A percentile compares a stretch with the other conserved stretches of the same genome.
phyloP scores from a whole-genome alignment of 768 basidiomycete genomes.

The Tephrocybe sp. region DNA sequence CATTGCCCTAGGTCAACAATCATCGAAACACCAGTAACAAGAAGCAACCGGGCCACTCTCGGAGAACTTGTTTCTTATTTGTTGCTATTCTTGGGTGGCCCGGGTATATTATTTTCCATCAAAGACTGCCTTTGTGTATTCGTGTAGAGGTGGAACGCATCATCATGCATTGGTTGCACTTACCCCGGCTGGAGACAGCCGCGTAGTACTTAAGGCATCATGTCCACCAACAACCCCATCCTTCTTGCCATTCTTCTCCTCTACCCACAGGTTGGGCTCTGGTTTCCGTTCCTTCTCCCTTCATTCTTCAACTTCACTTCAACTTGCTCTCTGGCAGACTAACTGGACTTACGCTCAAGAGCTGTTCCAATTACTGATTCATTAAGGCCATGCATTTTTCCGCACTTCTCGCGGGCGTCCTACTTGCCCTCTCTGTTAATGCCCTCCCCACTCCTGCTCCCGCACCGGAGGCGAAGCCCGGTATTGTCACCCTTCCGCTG shows the following conservation, averaged over 20 bases:
- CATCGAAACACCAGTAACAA: neutral
- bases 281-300: slow-evolving; percentile 23
- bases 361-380: slow-evolving; percentile 20
- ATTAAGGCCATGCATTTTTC: slow-evolving; percentile 53
- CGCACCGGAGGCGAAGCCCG: slow-evolving; percentile 22
- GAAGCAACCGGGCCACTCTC: neutral
- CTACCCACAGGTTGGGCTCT: slow-evolving; percentile 27
- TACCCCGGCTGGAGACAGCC: slow-evolving; percentile 13
- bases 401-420: slow-evolving; percentile 52
- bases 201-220: slow-evolving; percentile 14
- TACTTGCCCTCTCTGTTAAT: slow-evolving; percentile 39
- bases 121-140: neutral
- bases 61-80: too few species aligned
- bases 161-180: neutral
- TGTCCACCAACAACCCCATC: neutral
- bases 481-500: slow-evolving; percentile 43
- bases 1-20: too few species aligned
- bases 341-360: slow-evolving; percentile 21
- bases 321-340: slow-evolving; percentile 21
- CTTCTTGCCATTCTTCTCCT: slow-evolving; percentile 22
- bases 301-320: slow-evolving; percentile 25
- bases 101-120: neutral
- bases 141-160: neutral
- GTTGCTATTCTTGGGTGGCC: neutral
- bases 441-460: slow-evolving; percentile 39